Evolutionary conservation across 306 rosid genomes (phyloP).

Genomic region (Castanea crenata): DNA sequence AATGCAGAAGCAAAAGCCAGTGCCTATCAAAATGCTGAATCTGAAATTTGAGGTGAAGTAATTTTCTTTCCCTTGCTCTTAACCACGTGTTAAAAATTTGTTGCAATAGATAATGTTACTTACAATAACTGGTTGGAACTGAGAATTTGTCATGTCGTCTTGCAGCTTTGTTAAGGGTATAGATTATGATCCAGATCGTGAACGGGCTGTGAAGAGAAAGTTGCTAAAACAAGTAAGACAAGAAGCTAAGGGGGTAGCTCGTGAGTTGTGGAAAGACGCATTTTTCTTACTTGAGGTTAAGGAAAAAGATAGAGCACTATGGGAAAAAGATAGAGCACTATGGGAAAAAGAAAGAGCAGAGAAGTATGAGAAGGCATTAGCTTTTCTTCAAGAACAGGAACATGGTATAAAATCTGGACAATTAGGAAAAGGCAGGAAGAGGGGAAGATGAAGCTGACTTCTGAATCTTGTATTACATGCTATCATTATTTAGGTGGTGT

Average conservation of each 20-base stretch:
- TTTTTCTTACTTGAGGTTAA: conserved; percentile 64
- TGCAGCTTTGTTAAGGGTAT: conserved; percentile 85
- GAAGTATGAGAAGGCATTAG: too few species aligned
- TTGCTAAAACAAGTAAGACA: conserved; percentile 58
- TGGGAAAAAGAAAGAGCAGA: too few species aligned
- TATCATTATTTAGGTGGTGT: too few species aligned
- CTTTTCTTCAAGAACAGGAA: too few species aligned
- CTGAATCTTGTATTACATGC: too few species aligned
- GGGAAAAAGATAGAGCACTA: too few species aligned
- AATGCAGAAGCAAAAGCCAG: too few species aligned
- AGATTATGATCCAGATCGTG: conserved; percentile 83
- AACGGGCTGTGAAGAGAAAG: conserved; percentile 59
- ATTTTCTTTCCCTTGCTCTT: conserved; percentile 13
- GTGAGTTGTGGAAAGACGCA: conserved; percentile 84
- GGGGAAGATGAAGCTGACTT: too few species aligned
- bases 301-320: conserved; percentile 36
- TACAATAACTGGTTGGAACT: conserved; percentile 1
- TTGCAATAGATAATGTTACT: neutral
- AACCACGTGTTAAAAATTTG: conserved; percentile 1
- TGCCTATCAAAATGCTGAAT: conserved; percentile 68
- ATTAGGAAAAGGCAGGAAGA: too few species aligned
- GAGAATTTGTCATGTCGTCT: conserved; percentile 22
- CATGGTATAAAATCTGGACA: too few species aligned
- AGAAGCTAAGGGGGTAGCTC: conserved; percentile 75
- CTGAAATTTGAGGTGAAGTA: conserved; percentile 84